Base-by-base conservation (phyloP, 768 basidiomycete genomes). In the Gloeophyllum trabeum region DNA sequence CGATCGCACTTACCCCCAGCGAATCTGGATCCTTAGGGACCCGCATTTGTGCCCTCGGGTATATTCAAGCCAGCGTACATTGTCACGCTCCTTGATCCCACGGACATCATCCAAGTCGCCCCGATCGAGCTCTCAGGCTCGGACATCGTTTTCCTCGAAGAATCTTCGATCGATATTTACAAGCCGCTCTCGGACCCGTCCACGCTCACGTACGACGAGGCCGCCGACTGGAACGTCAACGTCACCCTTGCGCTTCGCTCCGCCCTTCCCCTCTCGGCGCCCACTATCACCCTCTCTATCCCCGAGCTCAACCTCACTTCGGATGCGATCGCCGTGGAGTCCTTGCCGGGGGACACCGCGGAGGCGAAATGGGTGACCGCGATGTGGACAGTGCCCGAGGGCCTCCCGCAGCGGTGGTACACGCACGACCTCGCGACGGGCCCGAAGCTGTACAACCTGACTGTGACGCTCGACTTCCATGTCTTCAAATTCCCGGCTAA, bases 1-100 rank as follows among this genome's bases (percentile, higher is more conserved):
- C 16, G 26, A 10, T 18, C 21, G 16, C 12, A 16, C 2, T 19
- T 37, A 4, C 21, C 4, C 12, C 7, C 1, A 6, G 26, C 21
- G 1, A 4, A 4, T 6, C 6, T 43, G n/a, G 32, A 7, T 24
- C 24, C 24, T 20, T 34, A 74, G 74, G 73, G 69, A 14, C 75
- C 73, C 28, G 76, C 73, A 0, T 77, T 76, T 46, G 65, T 75
- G 2, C 75, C 76, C 0, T 63, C 61, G 36, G 75, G 75, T 1
- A 65, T 77, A 21, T 65, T 64, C 52, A 75, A 75, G 45, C 75
- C 71, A 12, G 76, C 73, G 3, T 76, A 71, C 45, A 55, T 76
- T 18, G 61, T 76, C 18, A 66, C 66, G 0, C 54, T 73, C 12
- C 20, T 18, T 19, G 16, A 4, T 25, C 24, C 45, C 14, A 35